A percentile compares a stretch with the other conserved stretches of the same genome.
Evolutionary conservation across 2,329 filamentous ascomycete genomes (phyloP).

Genomic region (Corynespora cassiicola): DNA sequence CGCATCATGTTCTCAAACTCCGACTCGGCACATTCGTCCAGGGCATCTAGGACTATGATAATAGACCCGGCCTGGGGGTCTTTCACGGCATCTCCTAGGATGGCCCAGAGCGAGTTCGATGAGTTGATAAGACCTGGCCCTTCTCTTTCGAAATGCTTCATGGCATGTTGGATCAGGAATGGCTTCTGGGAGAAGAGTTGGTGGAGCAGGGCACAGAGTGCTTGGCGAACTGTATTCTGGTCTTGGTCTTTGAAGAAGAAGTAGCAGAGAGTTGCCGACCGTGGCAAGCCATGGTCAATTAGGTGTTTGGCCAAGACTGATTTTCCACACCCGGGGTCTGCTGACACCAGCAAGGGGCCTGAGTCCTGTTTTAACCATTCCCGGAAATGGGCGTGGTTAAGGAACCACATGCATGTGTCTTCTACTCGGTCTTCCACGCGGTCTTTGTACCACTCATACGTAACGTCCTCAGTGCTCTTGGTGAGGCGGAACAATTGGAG

Average conservation of each 20-base stretch:
- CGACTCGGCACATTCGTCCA: slow-evolving; percentile 22
- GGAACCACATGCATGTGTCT: slow-evolving; percentile 26
- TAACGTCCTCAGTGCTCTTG: slow-evolving; percentile 17
- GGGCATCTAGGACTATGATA: slow-evolving; percentile 22
- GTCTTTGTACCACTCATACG: slow-evolving; percentile 29
- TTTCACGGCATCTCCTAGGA: slow-evolving; percentile 15
- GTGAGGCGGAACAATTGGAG: slow-evolving; percentile 28
- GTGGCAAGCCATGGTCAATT: slow-evolving; percentile 20
- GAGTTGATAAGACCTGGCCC: slow-evolving; percentile 19
- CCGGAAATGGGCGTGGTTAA: slow-evolving; percentile 20
- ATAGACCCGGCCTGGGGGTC: slow-evolving; percentile 18
- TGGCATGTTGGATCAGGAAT: slow-evolving; percentile 20
- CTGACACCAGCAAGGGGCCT: slow-evolving; percentile 23
- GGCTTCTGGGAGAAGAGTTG: slow-evolving; percentile 23
- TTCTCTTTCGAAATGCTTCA: slow-evolving; percentile 17
- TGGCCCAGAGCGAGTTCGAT: slow-evolving; percentile 21
- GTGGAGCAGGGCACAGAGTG: slow-evolving; percentile 26
- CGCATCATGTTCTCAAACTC: slow-evolving; percentile 19
- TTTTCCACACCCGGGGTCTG: slow-evolving; percentile 30
- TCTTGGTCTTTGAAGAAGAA: slow-evolving; percentile 30
- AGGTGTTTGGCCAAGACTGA: slow-evolving; percentile 26
- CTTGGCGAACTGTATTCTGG: slow-evolving; percentile 23
- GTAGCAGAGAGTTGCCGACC: slow-evolving; percentile 24
- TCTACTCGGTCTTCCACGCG: slow-evolving; percentile 22
- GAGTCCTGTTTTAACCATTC: slow-evolving; percentile 20